Conservation (phyloP, 179 eudicot species). For the Beta corolliflora region DNA sequence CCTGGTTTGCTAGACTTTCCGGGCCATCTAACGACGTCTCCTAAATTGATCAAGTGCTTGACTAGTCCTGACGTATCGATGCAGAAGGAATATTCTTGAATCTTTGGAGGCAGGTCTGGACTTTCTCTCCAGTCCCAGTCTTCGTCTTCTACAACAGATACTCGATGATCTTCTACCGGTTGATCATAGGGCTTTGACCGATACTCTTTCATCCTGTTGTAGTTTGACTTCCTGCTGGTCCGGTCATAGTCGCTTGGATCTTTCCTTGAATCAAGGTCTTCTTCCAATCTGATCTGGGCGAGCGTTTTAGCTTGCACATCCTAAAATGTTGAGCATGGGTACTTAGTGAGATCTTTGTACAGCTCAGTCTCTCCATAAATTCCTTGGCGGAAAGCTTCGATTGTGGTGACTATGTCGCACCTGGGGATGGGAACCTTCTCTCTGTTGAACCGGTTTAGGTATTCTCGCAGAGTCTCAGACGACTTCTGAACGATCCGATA, state of each 20-base stretch:
- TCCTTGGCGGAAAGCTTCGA: background rate
- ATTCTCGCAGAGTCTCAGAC: background rate
- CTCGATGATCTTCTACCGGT: background rate
- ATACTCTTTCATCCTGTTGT: too few relatives aligned
- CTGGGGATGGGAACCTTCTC: background rate
- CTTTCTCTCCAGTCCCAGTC: background rate
- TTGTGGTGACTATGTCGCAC: background rate
- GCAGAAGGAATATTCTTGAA: background rate
- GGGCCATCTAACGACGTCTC: background rate
- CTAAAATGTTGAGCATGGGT: background rate
- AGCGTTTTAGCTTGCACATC: background rate
- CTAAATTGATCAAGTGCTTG: background rate
- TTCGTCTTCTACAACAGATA: background rate
- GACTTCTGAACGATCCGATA: background rate
- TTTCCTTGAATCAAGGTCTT: background rate
- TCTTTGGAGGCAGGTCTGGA: background rate
- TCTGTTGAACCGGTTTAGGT: background rate
- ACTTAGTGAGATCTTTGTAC: background rate
- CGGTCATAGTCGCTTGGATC: background rate
- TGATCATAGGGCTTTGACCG: background rate
- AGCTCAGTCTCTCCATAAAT: background rate
- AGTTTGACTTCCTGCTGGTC: background rate
- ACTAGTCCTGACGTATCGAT: background rate
- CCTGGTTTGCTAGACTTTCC: background rate
- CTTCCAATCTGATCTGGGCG: background rate